Base-by-base conservation (phyloP, 1,139 yeast genomes). In the Tardiomyces depauwii region DNA sequence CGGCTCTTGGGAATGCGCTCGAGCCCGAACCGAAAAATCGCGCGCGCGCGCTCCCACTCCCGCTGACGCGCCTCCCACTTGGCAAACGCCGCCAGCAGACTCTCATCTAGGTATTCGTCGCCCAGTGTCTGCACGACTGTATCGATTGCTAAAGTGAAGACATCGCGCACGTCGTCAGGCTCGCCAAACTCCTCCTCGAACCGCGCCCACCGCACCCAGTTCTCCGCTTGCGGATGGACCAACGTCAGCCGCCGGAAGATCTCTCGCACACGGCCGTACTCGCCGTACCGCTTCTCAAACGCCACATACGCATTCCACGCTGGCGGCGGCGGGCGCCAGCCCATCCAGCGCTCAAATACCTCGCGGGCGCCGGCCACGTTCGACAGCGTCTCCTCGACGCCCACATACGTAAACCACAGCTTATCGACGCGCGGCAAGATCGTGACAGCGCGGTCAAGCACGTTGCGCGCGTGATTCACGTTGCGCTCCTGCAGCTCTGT, bases 401-500 rank as follows among this genome's bases (percentile, higher is more conserved):
- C 80, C 3, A 85, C 81, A 50, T 64, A 66, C 49, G 82, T 72
- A 57, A 77, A 86, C 97, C 97, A 91, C 28, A 91, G 66, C 61
- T 89, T 89, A 55, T 82, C 91, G 3, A 83, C 80, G 32, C 86
- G 67, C 0, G 97, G 97, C 16, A 89, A 65, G 0, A 77, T 64
- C 1, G 80, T 74, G 0, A 85, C 80, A 0, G 89, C 95, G 39
- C 97, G 66, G 47, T 87, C 91, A 40, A 91, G 67, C 30, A 91
- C 55, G 58, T 89, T 89, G 51, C 96, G 67, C 0, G 97, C 97
- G 65, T 89, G 96, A 58, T 87, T 87, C 46, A 87, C 73, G 56
- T 84, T 86, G 52, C 79, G 75, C 42, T 74, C 72, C 51, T 81
- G 74, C 45, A 89, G 66, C 63, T 91, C 98, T 42, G 80, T 64